Evolutionary conservation across 805 yeast species (phyloP), one percentile per base, ranked within the genome.

Genomic region (Kuraishia cidri): DNA sequence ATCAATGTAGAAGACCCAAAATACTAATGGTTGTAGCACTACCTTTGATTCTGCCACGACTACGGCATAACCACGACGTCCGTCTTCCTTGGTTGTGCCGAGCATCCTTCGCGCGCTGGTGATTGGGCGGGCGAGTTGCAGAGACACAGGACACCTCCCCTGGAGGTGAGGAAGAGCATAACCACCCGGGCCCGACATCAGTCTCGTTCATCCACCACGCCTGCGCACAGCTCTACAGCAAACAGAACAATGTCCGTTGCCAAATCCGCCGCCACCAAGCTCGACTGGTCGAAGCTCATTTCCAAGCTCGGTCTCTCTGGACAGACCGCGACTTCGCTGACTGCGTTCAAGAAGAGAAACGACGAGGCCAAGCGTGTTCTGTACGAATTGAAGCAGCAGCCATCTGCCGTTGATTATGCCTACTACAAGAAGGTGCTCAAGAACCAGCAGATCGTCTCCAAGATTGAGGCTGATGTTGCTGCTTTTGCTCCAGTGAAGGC

Each of bases 261-360:
- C 28, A 75, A 68, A 54, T 67, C 78, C 48, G 82, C 85, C 46
- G 77, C 90, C 52, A 68, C 82, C 54, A 90, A 87, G 69, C 69
- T 90, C 62, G 94, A 92, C 74, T 92, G 97, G 97, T 78, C 92
- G 54, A 80, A 81, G 66, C 78, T 92, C 57, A 74, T 84, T 58
- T 66, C 88, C 46, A 76, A 87, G 47, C 73, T 92, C 56, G 96
- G 96, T 39, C 73, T 92, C 56, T 76, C 95, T 40, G 98, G 98
- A 42, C 66, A 79, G 55, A 92, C 98, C 41, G 94, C 95, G 39
- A 56, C 83, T 34, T 75, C 95, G 28, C 69, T 92, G 59, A 75
- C 92, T 34, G 74, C 94, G 20, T 92, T 92, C 81, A 88, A 88
- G 68, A 90, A 92, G 84, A 85, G 98, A 75, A 81, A 87, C 63